Evolutionary conservation across 352 stramenopile genomes (phyloP), one percentile per base, ranked within the genome.

Genomic region (Bremia lactucae): DNA sequence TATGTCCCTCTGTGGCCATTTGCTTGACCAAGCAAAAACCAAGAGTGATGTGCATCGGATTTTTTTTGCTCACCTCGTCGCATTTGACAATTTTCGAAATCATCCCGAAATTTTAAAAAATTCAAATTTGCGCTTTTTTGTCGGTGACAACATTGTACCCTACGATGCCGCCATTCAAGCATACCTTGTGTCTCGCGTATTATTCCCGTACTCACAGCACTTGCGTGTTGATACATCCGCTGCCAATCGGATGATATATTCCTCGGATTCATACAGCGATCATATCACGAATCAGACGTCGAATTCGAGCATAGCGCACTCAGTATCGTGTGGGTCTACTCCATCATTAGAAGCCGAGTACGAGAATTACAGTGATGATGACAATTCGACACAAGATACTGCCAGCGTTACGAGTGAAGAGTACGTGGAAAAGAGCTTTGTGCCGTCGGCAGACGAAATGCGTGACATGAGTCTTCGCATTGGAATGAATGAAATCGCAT

Each of bases 1-100:
- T 16, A 78, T 88, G 62, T 91, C 78, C 0, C 64, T 91, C 2
- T 91, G 78, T 28, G 74, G 78, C 0, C 55, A 88, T 29, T 49
- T 88, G 9, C 40, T 91, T 9, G 49, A 48, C 4, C 31, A 71
- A 6, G 59, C 55, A 0, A 52, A 69, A 33, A 67, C 67, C 0
- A 40, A 66, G 14, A 63, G 82, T 18, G 59, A 83, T 21, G 53
- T 59, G 3, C 56, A 73, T 24, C 55, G 53, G 2, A 72, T 87
- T 34, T 88, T 91, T 40, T 62, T 55, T 0, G 51, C 81, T n/a
- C 65, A 88, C 46, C 64, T 82, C 36, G 60, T 91, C 38, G 66
- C 69, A 6, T 81, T 68, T 37, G 75, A 88, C 19, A 46, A 49
- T 2, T 91, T 91, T 48, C 62, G 63, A 6, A 61, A 52, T 3